phyloP scores from a whole-genome alignment of 257 asterid genomes.

The Solanum tarapatanum region DNA sequence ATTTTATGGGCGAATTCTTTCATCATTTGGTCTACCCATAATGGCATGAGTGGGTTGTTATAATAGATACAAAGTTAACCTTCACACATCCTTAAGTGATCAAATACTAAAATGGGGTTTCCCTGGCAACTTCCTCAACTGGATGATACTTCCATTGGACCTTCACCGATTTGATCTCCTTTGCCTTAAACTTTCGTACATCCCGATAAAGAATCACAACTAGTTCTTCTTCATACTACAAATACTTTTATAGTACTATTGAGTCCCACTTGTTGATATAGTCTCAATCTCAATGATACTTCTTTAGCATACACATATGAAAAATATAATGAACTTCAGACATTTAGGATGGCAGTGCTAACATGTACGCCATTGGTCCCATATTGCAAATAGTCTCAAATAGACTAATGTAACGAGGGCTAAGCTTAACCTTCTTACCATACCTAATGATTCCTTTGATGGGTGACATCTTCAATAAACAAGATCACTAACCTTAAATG shows the following conservation, averaged over 20 bases:
- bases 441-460: too few relatives aligned
- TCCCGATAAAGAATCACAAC: background rate
- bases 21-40: background rate
- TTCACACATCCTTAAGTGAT: background rate
- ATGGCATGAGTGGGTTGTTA: too few relatives aligned
- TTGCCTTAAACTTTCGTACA: background rate
- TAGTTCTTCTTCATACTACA: too few relatives aligned
- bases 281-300: background rate
- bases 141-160: background rate
- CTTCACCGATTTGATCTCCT: background rate
- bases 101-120: background rate
- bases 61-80: too few relatives aligned
- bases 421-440: too few relatives aligned
- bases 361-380: background rate
- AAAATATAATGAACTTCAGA: background rate
- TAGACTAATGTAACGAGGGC: too few relatives aligned
- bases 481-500: too few relatives aligned
- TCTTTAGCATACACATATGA: too few relatives aligned
- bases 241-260: too few relatives aligned
- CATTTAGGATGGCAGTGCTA: background rate
- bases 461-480: too few relatives aligned
- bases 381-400: too few relatives aligned
- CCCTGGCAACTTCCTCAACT: background rate
- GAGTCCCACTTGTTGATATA: background rate
- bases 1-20: background rate